Percentiles rank a stretch among this genome's conserved stretches.
phyloP scores from a whole-genome alignment of 192 early-diverging fungal species.

The Spizellomyces punctatus region DNA sequence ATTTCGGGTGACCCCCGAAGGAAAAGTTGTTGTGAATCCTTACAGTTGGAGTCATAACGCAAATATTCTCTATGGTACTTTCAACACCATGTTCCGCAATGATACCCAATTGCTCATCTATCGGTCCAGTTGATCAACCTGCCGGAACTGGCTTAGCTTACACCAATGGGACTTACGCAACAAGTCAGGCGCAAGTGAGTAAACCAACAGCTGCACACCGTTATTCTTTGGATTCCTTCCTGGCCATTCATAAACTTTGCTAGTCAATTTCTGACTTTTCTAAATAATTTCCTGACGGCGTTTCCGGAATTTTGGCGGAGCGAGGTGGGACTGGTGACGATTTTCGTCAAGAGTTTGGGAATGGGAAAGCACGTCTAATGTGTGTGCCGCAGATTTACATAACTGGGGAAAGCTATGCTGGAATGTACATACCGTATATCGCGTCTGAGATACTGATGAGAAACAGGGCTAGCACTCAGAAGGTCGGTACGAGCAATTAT shows the following conservation, averaged over 20 bases:
- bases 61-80: constrained; percentile 40
- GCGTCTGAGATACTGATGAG: constrained; percentile 54
- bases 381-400: constrained; percentile 56
- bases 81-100: background rate
- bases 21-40: constrained; percentile 43
- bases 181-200: background rate
- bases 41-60: constrained; percentile 41
- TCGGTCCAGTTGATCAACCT: constrained; percentile 62
- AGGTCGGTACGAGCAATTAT: constrained; percentile 2
- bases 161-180: background rate
- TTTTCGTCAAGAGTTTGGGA: background rate
- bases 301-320: constrained; percentile 50
- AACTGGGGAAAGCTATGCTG: constrained; percentile 77
- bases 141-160: constrained; percentile 60
- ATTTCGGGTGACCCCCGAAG: constrained; percentile 46
- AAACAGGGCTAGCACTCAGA: constrained; percentile 23
- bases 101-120: background rate
- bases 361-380: background rate
- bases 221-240: no score
- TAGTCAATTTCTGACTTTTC: constrained; percentile 51
- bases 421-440: constrained; percentile 72
- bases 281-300: constrained; percentile 56
- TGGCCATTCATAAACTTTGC: background rate
- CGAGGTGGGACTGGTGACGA: constrained; percentile 15
- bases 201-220: no score